Evolutionary conservation across 352 stramenopile genomes (phyloP), one percentile per base, ranked within the genome.

Genomic region (Phytophthora sp.): DNA sequence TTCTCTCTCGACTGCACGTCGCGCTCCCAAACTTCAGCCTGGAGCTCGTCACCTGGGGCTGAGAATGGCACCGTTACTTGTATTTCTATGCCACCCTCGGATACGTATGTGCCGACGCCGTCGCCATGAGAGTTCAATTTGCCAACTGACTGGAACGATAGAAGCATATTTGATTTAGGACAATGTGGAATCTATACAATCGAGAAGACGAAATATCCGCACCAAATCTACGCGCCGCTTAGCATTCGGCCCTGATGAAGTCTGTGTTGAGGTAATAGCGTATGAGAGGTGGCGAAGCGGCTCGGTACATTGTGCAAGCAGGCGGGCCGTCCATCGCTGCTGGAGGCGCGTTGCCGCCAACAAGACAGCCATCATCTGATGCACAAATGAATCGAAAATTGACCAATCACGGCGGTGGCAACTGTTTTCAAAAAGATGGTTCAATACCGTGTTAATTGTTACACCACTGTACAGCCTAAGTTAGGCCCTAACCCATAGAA

Each of bases 31-130:
- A 91, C 59, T n/a, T 84, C 66, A 7, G 72, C 83, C 13, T 71
- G 27, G 0, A 89, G 29, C 16, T 66, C 5, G 33, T 91, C 83
- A 8, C 83, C 80, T 12, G 79, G 79, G n/a, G 87, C 62, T 8
- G 76, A 55, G 44, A 89, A 88, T 12, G 83, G 80, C 13, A 89
- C 75, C 1, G 76, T 41, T 20, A 84, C 68, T 20, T 74, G 77
- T 41, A 86, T 70, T 4, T 46, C 21, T 1, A 58, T 44, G 1
- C 51, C 42, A 2, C 61, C 51, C 9, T 62, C 47, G 5, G 69
- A 61, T 8, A 57, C 52, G 15, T 54, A 67, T 0, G 62, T 63
- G 7, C 78, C 79, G 2, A 91, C 24, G 4, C 79, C 74, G n/a
- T 91, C 80, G 29, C 82, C 82, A 6, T 89, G 58, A 0, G 74